Conservation (phyloP, 1,139 yeast genomes). For the Kodamaea suecica region DNA sequence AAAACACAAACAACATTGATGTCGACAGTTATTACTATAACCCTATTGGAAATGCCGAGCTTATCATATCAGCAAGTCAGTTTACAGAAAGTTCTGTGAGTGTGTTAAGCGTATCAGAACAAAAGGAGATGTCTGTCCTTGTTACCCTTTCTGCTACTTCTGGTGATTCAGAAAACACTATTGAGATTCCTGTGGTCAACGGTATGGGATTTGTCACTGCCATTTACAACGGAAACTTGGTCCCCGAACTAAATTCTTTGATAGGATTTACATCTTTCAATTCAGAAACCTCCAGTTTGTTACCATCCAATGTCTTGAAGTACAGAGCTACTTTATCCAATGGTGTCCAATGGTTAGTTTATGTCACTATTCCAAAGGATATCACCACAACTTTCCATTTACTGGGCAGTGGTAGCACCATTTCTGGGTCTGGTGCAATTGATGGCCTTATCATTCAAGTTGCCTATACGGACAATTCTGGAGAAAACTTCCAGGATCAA, state of each 20-base stretch:
- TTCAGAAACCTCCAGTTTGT: conserved; percentile 39
- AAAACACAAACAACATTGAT: conserved; percentile 24
- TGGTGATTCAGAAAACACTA: conserved; percentile 23
- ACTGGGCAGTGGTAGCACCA: conserved; percentile 32
- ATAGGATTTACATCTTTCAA: conserved; percentile 50
- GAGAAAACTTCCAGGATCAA: conserved; percentile 31
- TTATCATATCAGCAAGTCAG: conserved; percentile 56
- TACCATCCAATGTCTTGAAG: conserved; percentile 42
- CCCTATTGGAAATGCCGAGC: conserved; percentile 50
- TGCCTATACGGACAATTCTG: conserved; percentile 41
- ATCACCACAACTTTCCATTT: conserved; percentile 35
- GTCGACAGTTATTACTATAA: conserved; percentile 46
- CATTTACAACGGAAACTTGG: conserved; percentile 55
- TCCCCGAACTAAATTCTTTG: conserved; percentile 52
- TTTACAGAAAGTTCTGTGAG: conserved; percentile 32
- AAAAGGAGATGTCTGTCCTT: conserved; percentile 55
- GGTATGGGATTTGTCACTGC: conserved; percentile 63
- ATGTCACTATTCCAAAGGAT: conserved; percentile 46
- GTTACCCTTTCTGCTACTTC: conserved; percentile 42
- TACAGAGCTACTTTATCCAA: conserved; percentile 53
- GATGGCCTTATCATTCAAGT: conserved; percentile 61
- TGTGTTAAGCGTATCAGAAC: conserved; percentile 43
- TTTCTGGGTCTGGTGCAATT: conserved; percentile 43
- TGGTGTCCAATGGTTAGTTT: conserved; percentile 56
- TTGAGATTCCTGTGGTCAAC: conserved; percentile 49